Base-by-base conservation (phyloP, 495 filamentous ascomycete genomes). In the Annulohypoxylon maeteangense region DNA sequence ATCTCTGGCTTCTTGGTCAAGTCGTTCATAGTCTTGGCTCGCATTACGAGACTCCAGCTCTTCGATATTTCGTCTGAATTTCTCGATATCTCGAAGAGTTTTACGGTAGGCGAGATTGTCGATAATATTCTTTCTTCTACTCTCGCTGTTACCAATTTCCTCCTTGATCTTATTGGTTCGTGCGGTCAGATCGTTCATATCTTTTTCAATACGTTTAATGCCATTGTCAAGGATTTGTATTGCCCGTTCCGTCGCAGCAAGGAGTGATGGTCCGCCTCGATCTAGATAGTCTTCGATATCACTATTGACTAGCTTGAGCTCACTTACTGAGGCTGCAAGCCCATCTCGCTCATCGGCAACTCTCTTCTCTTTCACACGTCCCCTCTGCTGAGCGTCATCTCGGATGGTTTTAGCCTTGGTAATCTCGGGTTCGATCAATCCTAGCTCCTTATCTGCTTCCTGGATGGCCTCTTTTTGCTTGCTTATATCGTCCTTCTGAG, bases 81-180 rank as follows among this genome's bases (percentile, higher is more conserved):
- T 81, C 18, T 93, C 82, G 32, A 97, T 83, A 53, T 90, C 86
- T 44, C 89, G 84, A 56, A 87, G 84, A 48, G 89, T 89, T 72
- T 90, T 89, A 51, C 95, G 92, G 75, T 93, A 97, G 22, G 87
- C 88, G 38, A 98, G 81, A 71, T 98, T 98, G 74, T 98, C 94
- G 14, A 84, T 84, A 73, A 98, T 96, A 67, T 89, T 91, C 42
- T 91, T 89, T 79, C 92, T 92, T 16, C 89, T 95, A 59, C 90
- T 87, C 57, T 90, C 90, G 70, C 91, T 90, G 72, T 92, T 91
- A 68, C 89, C 88, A 23, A 95, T 83, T 65, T 93, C 89, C 48
- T 91, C 87, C 31, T 91, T 91, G 22, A 97, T 84, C 68, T 89
- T 90, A 79, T 97, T 97, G 65, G 92, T 88, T 61, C 89, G 84